Percentiles rank a stretch among this genome's conserved stretches.
phyloP scores from a whole-genome alignment of 306 rosid genomes.

The Rubus parviflorus region DNA sequence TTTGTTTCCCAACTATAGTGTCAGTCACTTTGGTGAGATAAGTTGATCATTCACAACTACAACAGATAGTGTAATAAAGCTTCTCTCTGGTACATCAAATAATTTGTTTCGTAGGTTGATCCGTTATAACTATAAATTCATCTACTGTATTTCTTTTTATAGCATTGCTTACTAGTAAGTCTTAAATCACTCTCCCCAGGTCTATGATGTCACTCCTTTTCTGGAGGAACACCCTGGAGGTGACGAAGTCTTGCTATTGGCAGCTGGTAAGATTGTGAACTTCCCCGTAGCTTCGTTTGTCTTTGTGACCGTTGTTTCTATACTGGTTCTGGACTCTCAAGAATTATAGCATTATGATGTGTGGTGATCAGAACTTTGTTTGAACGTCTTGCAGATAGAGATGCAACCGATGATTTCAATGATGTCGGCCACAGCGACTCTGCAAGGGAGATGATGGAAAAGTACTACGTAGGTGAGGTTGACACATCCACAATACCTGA shows the following conservation, averaged over 20 bases:
- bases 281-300: not conserved
- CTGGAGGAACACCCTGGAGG: slow-evolving; percentile 97
- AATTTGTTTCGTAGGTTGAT: not conserved
- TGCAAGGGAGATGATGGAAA: slow-evolving; percentile 58
- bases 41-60: not conserved
- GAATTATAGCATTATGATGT: not conserved
- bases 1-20: not conserved
- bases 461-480: slow-evolving; percentile 59
- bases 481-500: slow-evolving; percentile 54
- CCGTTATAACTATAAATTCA: not conserved
- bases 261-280: slow-evolving; percentile 54
- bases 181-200: slow-evolving; percentile 43
- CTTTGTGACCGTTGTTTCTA: slow-evolving; percentile 5
- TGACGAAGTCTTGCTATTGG: slow-evolving; percentile 71
- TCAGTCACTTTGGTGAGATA: not conserved
- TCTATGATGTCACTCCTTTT: slow-evolving; percentile 80
- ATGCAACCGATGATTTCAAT: slow-evolving; percentile 87
- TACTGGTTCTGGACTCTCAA: not conserved
- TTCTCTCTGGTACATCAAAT: not conserved
- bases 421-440: slow-evolving; percentile 74
- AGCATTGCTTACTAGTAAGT: not conserved
- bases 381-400: slow-evolving; percentile 56
- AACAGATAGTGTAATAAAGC: not conserved
- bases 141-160: not conserved
- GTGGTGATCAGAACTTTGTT: slow-evolving; percentile 17